phyloP scores from a whole-genome alignment of 1,284 basidiomycete genomes.

The Tilletiopsis washingtonensis region DNA sequence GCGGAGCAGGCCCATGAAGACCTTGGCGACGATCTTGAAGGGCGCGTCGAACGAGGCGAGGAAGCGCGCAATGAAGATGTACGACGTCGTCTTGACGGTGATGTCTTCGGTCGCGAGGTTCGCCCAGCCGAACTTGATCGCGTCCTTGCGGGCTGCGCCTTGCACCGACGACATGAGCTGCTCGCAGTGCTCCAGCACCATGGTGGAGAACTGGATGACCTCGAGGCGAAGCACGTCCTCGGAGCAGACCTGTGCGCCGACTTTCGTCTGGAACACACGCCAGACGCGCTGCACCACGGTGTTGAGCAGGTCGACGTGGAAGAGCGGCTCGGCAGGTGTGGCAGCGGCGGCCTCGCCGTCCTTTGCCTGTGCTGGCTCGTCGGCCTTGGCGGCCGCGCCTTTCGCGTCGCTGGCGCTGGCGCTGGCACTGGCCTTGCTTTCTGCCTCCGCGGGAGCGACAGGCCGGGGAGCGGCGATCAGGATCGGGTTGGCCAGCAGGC shows the following conservation, averaged over 20 bases:
- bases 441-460: too few species aligned
- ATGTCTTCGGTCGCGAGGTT: slow-evolving; percentile 75
- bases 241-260: slow-evolving; percentile 50
- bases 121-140: slow-evolving; percentile 92
- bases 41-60: slow-evolving; percentile 85
- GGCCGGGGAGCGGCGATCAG: slow-evolving; percentile 56
- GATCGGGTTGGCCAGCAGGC: slow-evolving; percentile 80
- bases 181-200: slow-evolving; percentile 77
- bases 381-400: background rate
- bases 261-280: slow-evolving; percentile 60
- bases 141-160: slow-evolving; percentile 71
- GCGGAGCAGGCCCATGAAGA: slow-evolving; percentile 87
- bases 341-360: slow-evolving; percentile 38
- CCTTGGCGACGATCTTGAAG: slow-evolving; percentile 84
- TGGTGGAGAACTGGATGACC: slow-evolving; percentile 78
- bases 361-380: slow-evolving; percentile 44
- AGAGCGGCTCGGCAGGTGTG: slow-evolving; percentile 50
- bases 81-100: slow-evolving; percentile 88
- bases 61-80: slow-evolving; percentile 87
- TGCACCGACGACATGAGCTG: slow-evolving; percentile 60
- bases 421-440: background rate
- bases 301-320: slow-evolving; percentile 64
- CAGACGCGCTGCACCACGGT: slow-evolving; percentile 69
- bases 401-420: slow-evolving; percentile 4
- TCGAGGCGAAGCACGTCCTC: slow-evolving; percentile 84